Evolutionary conservation across 805 yeast genomes (phyloP), one percentile per base, ranked within the genome.

Genomic region (Metschnikowia bowlesiae): DNA sequence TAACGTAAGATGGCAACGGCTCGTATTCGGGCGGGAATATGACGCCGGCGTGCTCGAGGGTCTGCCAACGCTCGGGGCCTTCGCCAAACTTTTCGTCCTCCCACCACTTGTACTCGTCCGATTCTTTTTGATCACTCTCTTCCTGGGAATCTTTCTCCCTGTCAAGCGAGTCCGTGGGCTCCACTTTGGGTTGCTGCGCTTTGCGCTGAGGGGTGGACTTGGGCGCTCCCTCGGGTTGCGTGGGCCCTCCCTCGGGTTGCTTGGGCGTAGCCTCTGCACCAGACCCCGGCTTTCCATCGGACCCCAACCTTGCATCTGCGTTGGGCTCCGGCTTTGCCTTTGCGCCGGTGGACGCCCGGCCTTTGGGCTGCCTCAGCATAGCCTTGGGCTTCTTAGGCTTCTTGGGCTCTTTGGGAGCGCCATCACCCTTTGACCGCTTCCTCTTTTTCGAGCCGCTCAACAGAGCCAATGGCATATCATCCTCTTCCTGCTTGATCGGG

Each of bases 21-120:
- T 85, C 91, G 65, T 92, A 92, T 2, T 82, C 85, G 0, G 98
- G 97, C 2, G 99, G 97, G 61, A 92, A 92, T 32, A 91, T 70
- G 10, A 92, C 97, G 60, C 99, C 99, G 56, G 80, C 83, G 65
- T 92, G 99, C 54, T 81, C 89, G 47, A 92, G 71, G 1, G 90
- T 79, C 26, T 82, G 84, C 99, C 99, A 92, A 63, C 89, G 89
- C 48, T 84, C 75, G 39, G 84, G 80, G 32, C 85, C 92, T 61
- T 87, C 87, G 30, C 60, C 61, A 32, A 82, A 68, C 55, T 85
- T 86, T 41, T 80, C 81, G 39, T 80, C 82, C 63, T 88, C 92
- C 94, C 96, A 89, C 95, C 96, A 84, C 66, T 83, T 84, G 63
- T 80, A 84, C n/a, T 69, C 73, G 2, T 77, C 88, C 4, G 51